Evolutionary conservation across 352 stramenopile species (phyloP).

Genomic region (Pythium apleroticum): DNA sequence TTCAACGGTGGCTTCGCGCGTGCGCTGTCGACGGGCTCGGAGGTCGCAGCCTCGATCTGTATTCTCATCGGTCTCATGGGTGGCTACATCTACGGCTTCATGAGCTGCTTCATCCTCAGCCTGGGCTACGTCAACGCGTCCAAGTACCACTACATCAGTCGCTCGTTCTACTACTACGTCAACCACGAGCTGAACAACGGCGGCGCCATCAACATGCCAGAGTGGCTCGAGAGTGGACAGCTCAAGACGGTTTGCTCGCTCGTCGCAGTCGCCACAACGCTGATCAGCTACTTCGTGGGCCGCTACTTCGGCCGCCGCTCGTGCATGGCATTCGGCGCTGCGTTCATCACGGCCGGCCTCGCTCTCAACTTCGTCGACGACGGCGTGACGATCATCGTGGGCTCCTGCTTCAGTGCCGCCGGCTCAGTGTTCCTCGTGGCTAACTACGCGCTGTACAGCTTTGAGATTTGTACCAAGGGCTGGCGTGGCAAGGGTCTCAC

Average conservation of each 20-base stretch:
- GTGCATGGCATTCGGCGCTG: constrained; percentile 59
- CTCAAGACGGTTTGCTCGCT: constrained; percentile 54
- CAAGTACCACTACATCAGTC: constrained; percentile 71
- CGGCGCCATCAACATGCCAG: constrained; percentile 39
- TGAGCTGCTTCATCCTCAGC: constrained; percentile 62
- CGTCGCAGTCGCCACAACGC: constrained; percentile 49
- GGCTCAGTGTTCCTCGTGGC: constrained; percentile 68
- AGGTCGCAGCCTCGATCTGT: constrained; percentile 79
- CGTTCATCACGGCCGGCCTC: constrained; percentile 50
- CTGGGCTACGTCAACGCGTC: constrained; percentile 79
- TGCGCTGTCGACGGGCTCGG: constrained; percentile 69
- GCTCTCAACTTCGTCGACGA: constrained; percentile 61
- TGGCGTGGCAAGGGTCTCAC: constrained; percentile 85
- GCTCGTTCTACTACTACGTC: constrained; percentile 75
- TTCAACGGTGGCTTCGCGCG: constrained; percentile 87
- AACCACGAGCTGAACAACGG: constrained; percentile 32
- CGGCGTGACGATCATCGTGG: constrained; percentile 52
- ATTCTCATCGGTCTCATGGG: constrained; percentile 75
- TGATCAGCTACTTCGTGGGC: constrained; percentile 54
- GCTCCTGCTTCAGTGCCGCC: constrained; percentile 49
- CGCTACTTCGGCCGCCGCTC: constrained; percentile 55
- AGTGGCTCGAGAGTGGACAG: constrained; percentile 54
- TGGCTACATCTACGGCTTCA: constrained; percentile 80
- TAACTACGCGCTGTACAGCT: constrained; percentile 81
- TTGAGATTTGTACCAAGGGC: constrained; percentile 84